phyloP scores from a whole-genome alignment of 371 early-diverging fungal genomes.

The Lichtheimia ornata region DNA sequence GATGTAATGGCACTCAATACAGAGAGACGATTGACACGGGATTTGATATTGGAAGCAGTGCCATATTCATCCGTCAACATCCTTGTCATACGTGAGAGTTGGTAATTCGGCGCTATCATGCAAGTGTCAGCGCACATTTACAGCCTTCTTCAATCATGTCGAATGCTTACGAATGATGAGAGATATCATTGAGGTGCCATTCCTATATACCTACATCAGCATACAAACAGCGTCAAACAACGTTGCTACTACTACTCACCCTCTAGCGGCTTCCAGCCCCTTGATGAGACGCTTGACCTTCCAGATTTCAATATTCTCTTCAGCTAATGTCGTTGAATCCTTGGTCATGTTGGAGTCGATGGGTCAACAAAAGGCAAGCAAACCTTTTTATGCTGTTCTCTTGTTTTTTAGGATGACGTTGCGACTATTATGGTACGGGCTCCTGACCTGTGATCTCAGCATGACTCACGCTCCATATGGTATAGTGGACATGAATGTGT shows the following conservation, averaged over 20 bases:
- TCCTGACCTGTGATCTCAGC: too few relatives aligned
- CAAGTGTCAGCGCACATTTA: not conserved
- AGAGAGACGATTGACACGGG: conserved; percentile 98
- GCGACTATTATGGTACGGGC: too few relatives aligned
- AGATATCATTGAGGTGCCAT: conserved; percentile 99
- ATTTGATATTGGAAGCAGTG: conserved; percentile 99
- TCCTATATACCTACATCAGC: conserved; percentile 55
- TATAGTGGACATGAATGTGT: too few relatives aligned
- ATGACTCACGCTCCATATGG: too few relatives aligned
- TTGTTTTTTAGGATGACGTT: too few relatives aligned
- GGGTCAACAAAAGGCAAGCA: too few relatives aligned
- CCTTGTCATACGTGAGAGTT: conserved; percentile 88
- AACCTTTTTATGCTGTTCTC: too few relatives aligned
- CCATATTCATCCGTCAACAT: conserved; percentile 99
- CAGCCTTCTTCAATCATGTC: not conserved
- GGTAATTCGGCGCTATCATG: conserved; percentile 83
- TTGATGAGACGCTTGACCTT: conserved; percentile 98
- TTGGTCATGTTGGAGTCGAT: not conserved
- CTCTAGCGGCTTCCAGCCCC: conserved; percentile 92
- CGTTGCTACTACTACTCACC: conserved; percentile 60
- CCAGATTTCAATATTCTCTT: conserved; percentile 92
- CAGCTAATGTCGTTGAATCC: conserved; percentile 11
- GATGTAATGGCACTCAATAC: conserved; percentile 99
- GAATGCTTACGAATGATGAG: conserved; percentile 86
- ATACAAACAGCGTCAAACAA: not conserved